Evolutionary conservation across 176 grass and related monocot genomes (phyloP), one percentile per base, ranked within the genome.

Genomic region (Cenchrus fungigraminus): DNA sequence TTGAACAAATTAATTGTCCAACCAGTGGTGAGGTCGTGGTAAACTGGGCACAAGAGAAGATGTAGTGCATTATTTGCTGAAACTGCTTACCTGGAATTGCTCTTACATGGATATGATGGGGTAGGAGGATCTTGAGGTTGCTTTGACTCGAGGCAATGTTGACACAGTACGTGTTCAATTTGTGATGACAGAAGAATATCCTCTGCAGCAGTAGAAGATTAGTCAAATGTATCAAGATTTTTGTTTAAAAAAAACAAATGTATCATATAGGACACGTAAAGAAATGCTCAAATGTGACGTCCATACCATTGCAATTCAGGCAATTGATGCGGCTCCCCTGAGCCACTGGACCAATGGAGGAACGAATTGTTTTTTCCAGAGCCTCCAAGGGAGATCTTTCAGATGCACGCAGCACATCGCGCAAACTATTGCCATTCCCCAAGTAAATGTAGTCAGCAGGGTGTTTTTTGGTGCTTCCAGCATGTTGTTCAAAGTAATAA

Each of bases 381-480:
- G 79, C 67, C 61, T 95, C 90, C 55, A 92, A 78, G 50, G 85
- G 77, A 74, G 88, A 84, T 82, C 63, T 76, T 20, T 68, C 83
- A 64, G 61, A 86, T 83, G 74, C 75, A 46, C 76, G 81, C 34
- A 95, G 65, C 68, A 95, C 85, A 74, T 91, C 90, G 22, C 90
- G 88, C 52, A 95, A 84, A 71, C 83, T 92, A 70, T 92, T 91
- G 68, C 93, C 90, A 34, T 95, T 95, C 25, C 73, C 83, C 54
- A 95, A 88, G 85, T 90, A 90, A 68, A 92, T 95, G 65, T 84
- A 76, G 40, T 95, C 93, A 52, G 93, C 79, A 77, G 93, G 91
- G 79, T 95, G 93, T 66, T 92, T 92, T 79, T 92, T 92, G 61
- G 22, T 89, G 85, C 93, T 95, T 73, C 93, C 93, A 69, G 93